These are phyloP conservation scores for Allium cepa DNA, from an alignment of 106 monocot genomes.

Conservation along the genomic window DNA sequence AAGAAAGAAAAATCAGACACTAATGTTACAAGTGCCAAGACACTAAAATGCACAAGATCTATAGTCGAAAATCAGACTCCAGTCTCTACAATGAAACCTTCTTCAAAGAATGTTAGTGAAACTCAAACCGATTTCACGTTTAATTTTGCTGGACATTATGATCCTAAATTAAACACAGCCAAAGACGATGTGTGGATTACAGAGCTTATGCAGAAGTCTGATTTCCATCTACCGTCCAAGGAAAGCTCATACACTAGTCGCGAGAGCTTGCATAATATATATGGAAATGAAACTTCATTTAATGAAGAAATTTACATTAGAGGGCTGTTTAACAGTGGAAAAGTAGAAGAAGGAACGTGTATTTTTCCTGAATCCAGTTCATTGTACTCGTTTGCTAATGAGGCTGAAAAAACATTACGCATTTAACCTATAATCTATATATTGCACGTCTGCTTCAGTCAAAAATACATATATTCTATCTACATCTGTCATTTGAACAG, in stretches of 20 bases:
- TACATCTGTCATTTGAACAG: too few species aligned
- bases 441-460: not conserved
- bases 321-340: not conserved
- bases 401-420: not conserved
- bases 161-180: not conserved
- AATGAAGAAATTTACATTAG: constrained; percentile 1
- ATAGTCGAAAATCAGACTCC: not conserved
- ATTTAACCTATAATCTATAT: not conserved
- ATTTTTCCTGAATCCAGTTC: not conserved
- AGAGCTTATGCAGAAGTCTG: constrained; percentile 1
- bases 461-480: not conserved
- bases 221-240: not conserved
- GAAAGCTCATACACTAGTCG: not conserved
- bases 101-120: too few species aligned
- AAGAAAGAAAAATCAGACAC: not conserved
- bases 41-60: not conserved
- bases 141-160: not conserved
- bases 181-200: not conserved
- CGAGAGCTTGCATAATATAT: not conserved
- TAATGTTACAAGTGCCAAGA: not conserved
- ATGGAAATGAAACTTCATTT: not conserved
- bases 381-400: not conserved
- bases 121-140: not conserved
- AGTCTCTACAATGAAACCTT: not conserved
- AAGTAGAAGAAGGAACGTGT: not conserved